Percentiles rank a stretch among this genome's conserved stretches.
These are phyloP conservation scores for Lonicera japonica DNA, from an alignment of 129 eudicot species.

Conservation along the genomic window DNA sequence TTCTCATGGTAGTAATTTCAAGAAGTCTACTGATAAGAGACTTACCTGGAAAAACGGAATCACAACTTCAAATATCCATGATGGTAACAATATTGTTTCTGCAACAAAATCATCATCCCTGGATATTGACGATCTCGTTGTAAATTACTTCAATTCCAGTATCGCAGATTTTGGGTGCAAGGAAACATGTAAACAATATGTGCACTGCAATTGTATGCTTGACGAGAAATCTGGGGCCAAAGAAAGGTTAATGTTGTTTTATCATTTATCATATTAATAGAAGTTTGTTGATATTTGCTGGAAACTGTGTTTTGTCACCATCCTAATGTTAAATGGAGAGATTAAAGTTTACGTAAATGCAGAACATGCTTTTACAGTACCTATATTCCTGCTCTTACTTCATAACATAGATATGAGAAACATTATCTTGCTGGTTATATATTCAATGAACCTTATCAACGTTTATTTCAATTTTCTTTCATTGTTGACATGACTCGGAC, in stretches of 20 bases:
- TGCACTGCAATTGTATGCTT: conserved; percentile 37
- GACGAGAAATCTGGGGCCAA: conserved; percentile 29
- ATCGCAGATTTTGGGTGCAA: conserved; percentile 42
- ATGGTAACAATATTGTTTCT: conserved; percentile 11
- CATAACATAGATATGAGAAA: not conserved
- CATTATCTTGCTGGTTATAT: too few species aligned
- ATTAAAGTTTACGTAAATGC: not conserved
- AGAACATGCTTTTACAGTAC: not conserved
- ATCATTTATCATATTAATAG: not conserved
- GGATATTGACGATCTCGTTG: conserved; percentile 27
- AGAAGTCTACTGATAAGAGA: conserved; percentile 17
- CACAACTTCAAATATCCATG: conserved; percentile 5
- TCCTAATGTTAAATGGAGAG: not conserved
- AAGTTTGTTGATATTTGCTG: not conserved
- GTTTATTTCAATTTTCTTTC: too few species aligned
- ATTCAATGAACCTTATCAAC: too few species aligned
- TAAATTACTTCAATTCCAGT: conserved; percentile 32
- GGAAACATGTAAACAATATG: conserved; percentile 43
- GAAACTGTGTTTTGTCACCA: conserved; percentile 1
- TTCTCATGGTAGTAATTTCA: conserved; percentile 13
- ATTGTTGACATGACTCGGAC: too few species aligned
- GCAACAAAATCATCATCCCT: conserved; percentile 9
- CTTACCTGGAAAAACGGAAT: conserved; percentile 4
- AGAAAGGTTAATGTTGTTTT: conserved; percentile 40
- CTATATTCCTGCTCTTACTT: not conserved